These are phyloP conservation scores for Coprinopsis cinerea DNA, from an alignment of 768 basidiomycete species.

Conservation along the genomic window DNA sequence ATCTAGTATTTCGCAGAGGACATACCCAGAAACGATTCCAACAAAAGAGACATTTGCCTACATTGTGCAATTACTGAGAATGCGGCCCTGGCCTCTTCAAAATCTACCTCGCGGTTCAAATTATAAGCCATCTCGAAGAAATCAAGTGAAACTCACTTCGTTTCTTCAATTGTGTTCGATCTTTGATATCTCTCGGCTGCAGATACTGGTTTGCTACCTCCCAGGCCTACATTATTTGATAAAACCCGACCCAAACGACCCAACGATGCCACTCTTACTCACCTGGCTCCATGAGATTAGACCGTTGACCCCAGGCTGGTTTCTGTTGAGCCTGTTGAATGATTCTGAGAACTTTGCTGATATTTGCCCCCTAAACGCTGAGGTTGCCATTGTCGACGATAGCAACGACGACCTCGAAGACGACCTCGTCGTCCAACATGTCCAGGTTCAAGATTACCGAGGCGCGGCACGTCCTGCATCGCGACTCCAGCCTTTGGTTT, in stretches of 20 bases:
- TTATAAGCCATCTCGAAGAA: background rate
- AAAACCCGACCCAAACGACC: background rate
- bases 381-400: slow-evolving; percentile 42
- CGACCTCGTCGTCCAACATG: too few relatives aligned
- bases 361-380: slow-evolving; percentile 59
- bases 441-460: too few relatives aligned
- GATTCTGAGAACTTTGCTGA: slow-evolving; percentile 68
- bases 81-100: slow-evolving; percentile 44
- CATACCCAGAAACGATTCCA: slow-evolving; percentile 71
- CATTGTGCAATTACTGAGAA: slow-evolving; percentile 54
- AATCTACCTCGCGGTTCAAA: slow-evolving; percentile 9
- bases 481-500: too few relatives aligned
- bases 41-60: slow-evolving; percentile 53
- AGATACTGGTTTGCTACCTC: slow-evolving; percentile 46
- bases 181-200: slow-evolving; percentile 45
- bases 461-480: too few relatives aligned
- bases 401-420: background rate
- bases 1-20: background rate
- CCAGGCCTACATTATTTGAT: slow-evolving; percentile 46
- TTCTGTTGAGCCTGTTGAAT: slow-evolving; percentile 56
- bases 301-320: slow-evolving; percentile 56
- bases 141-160: slow-evolving; percentile 2
- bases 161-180: slow-evolving; percentile 11
- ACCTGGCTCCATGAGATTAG: slow-evolving; percentile 63
- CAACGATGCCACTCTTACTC: too few relatives aligned